Percentiles rank a stretch among this genome's conserved stretches.
These are phyloP conservation scores for Dianthus caryophyllus DNA, from an alignment of 148 eudicot genomes.

Conservation along the genomic window DNA sequence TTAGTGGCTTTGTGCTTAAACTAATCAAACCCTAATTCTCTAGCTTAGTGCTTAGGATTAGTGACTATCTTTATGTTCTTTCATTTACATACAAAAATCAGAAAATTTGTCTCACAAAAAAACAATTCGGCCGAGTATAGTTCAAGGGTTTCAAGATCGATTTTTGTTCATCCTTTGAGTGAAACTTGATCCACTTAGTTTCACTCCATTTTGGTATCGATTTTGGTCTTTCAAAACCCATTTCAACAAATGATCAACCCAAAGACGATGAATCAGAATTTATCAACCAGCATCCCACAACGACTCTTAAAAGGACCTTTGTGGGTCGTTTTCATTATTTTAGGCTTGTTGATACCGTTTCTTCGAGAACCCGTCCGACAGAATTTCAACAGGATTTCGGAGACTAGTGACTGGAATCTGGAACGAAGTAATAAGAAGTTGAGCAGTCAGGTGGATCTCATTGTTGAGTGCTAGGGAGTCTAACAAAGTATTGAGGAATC, in stretches of 20 bases:
- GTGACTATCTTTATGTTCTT: too few relatives aligned
- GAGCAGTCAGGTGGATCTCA: conserved; percentile 47
- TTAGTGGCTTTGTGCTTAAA: too few relatives aligned
- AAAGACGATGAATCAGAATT: conserved; percentile 41
- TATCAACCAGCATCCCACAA: conserved; percentile 80
- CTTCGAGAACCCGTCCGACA: conserved; percentile 77
- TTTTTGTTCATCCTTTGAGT: too few relatives aligned
- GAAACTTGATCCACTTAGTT: too few relatives aligned
- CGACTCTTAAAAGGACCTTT: conserved; percentile 81
- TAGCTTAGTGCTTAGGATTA: too few relatives aligned
- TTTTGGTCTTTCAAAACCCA: conserved; percentile 66
- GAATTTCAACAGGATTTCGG: conserved; percentile 63
- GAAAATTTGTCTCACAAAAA: too few relatives aligned
- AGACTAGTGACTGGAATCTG: conserved; percentile 74
- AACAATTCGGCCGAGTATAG: too few relatives aligned
- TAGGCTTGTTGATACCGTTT: conserved; percentile 71
- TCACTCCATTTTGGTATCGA: conserved; percentile 82
- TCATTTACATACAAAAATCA: too few relatives aligned
- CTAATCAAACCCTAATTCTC: too few relatives aligned
- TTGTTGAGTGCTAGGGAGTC: conserved; percentile 67
- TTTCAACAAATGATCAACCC: conserved; percentile 21
- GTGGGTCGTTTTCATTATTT: conserved; percentile 72
- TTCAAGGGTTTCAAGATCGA: too few relatives aligned
- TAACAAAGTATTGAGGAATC: conserved; percentile 30
- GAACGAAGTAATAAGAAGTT: conserved; percentile 53